Evolutionary conservation across 306 rosid species (phyloP).

Genomic region (Citrullus mucosospermus): DNA sequence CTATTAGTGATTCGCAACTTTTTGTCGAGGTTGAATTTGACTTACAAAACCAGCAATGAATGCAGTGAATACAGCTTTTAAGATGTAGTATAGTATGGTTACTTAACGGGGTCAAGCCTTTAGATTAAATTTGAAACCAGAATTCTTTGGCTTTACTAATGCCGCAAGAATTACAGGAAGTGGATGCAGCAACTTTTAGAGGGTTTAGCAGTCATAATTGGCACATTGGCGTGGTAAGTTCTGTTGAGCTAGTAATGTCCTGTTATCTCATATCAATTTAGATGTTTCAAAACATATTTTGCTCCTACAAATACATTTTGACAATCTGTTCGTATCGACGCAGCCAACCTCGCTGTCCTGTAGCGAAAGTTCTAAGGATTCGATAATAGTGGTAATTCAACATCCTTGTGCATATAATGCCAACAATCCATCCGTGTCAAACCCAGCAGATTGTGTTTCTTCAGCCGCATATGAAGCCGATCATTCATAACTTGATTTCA

Average conservation of each 20-base stretch:
- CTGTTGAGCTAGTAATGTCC: not conserved
- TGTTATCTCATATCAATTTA: not conserved
- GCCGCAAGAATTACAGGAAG: slow-evolving; percentile 42
- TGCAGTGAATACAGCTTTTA: not conserved
- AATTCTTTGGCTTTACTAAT: not conserved
- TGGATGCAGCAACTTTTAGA: slow-evolving; percentile 83
- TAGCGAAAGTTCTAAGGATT: slow-evolving; percentile 31
- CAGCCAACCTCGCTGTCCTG: slow-evolving; percentile 53
- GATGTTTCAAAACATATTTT: not conserved
- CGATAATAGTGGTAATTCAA: slow-evolving; percentile 70
- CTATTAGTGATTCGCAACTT: not conserved
- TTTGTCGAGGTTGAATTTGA: not conserved
- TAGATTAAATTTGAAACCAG: not conserved
- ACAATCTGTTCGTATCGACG: slow-evolving; percentile 1
- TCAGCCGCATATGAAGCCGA: not conserved
- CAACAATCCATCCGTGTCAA: not conserved
- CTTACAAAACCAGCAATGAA: not conserved
- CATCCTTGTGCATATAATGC: slow-evolving; percentile 36
- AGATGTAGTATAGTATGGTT: not conserved
- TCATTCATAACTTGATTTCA: not conserved
- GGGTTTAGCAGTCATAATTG: slow-evolving; percentile 60
- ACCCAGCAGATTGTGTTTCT: not conserved
- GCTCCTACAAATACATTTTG: not conserved
- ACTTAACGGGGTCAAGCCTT: not conserved
- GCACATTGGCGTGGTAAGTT: slow-evolving; percentile 89